Evolutionary conservation across 495 filamentous ascomycete species (phyloP).

Genomic region (Parmelia sp.): DNA sequence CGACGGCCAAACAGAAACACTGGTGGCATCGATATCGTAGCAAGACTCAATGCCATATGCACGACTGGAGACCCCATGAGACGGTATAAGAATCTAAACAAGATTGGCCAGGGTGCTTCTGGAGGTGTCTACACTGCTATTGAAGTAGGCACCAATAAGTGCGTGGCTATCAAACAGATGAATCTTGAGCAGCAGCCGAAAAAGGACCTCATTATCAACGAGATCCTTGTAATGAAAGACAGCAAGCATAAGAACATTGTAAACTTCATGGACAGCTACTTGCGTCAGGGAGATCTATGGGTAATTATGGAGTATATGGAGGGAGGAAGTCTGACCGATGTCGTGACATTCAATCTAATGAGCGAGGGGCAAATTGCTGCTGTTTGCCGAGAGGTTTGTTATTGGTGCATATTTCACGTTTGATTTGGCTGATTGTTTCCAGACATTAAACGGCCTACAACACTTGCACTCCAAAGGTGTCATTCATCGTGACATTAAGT

Average conservation of each 20-base stretch:
- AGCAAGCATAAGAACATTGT: conserved; percentile 98
- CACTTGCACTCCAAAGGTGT: conserved; percentile 96
- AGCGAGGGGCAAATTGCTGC: conserved; percentile 93
- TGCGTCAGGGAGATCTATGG: conserved; percentile 86
- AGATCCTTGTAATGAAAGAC: conserved; percentile 98
- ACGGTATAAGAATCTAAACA: conserved; percentile 79
- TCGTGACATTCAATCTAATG: conserved; percentile 99
- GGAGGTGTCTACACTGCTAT: conserved; percentile 93
- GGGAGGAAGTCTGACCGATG: conserved; percentile 92
- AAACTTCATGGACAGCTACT: conserved; percentile 95
- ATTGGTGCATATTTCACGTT: conserved; percentile 8
- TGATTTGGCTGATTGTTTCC: conserved; percentile 3
- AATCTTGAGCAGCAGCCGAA: conserved; percentile 97
- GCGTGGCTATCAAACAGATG: conserved; percentile 99
- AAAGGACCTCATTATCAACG: conserved; percentile 98
- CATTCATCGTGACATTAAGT: conserved; percentile 98
- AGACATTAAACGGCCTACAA: conserved; percentile 85
- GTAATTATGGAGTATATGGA: conserved; percentile 99
- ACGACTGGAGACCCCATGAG: conserved; percentile 80
- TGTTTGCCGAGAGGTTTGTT: conserved; percentile 77
- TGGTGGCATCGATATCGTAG: conserved; percentile 68
- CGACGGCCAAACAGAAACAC: conserved; percentile 70
- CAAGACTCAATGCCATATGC: conserved; percentile 79
- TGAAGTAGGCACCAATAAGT: conserved; percentile 70
- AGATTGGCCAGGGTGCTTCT: conserved; percentile 96